These are phyloP conservation scores for Russula ochroleuca DNA, from an alignment of 768 basidiomycete genomes.

Conservation along the genomic window DNA sequence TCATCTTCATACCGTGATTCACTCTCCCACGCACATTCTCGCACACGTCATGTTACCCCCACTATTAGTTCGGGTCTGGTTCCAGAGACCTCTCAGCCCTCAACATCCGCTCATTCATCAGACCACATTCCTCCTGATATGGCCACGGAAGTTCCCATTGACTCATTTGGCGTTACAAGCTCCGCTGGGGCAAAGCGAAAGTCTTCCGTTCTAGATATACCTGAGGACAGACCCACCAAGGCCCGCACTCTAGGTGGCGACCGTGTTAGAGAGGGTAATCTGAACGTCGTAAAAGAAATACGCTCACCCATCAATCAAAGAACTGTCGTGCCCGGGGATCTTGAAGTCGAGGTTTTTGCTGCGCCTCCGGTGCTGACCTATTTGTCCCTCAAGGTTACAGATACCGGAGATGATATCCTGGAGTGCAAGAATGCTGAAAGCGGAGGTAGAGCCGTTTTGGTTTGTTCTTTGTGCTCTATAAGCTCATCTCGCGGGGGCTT, in stretches of 20 bases:
- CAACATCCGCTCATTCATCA: neutral
- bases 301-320: conserved; percentile 13
- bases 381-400: conserved; percentile 47
- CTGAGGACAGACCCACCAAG: conserved; percentile 37
- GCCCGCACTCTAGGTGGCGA: conserved; percentile 68
- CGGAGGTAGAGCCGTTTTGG: conserved; percentile 41
- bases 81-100: neutral
- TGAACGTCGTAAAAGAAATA: conserved; percentile 50
- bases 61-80: neutral
- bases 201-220: conserved; percentile 41
- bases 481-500: neutral
- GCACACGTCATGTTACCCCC: neutral
- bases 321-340: neutral
- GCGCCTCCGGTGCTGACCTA: conserved; percentile 47
- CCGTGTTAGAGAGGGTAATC: conserved; percentile 45
- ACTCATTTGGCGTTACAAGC: no score
- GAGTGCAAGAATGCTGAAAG: conserved; percentile 77
- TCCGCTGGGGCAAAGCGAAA: conserved; percentile 49
- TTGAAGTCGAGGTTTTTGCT: conserved; percentile 24
- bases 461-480: conserved; percentile 3
- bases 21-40: conserved; percentile 1
- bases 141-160: no score
- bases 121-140: no score
- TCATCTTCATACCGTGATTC: conserved; percentile 8
- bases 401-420: conserved; percentile 67